Conservation (phyloP, 768 basidiomycete genomes). For the Kwoniella bestiolae region DNA sequence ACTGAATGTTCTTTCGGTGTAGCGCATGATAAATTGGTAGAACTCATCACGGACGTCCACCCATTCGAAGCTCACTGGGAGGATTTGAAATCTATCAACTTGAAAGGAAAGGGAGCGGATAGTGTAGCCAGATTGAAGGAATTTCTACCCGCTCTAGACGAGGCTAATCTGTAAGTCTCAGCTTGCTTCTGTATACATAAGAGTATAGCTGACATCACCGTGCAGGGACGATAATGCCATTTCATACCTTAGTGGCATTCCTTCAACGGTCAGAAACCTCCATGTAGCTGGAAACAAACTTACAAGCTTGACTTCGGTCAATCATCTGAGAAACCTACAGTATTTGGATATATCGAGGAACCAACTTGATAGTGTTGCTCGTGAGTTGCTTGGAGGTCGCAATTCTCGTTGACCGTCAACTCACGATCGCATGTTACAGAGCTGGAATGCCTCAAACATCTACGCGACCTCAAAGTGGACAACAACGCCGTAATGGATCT, state of each 20-base stretch:
- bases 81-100: constrained; percentile 70
- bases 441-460: constrained; percentile 76
- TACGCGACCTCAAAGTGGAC: constrained; percentile 89
- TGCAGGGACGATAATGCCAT: constrained; percentile 57
- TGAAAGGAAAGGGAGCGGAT: constrained; percentile 73
- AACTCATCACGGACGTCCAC: constrained; percentile 90
- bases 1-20: constrained; percentile 97
- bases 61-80: constrained; percentile 97
- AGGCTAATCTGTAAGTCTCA: constrained; percentile 67
- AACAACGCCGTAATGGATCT: constrained; percentile 75
- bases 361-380: constrained; percentile 80
- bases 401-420: neutral
- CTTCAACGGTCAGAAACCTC: constrained; percentile 55
- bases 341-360: constrained; percentile 89
- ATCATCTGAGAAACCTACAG: constrained; percentile 82
- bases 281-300: constrained; percentile 65
- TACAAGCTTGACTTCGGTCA: constrained; percentile 83
- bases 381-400: constrained; percentile 62
- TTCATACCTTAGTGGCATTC: constrained; percentile 60
- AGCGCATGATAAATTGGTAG: constrained; percentile 85
- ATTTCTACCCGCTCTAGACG: constrained; percentile 80
- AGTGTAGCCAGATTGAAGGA: constrained; percentile 85
- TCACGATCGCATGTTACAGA: constrained; percentile 63
- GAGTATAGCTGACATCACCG: no score
- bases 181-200: constrained; percentile 55